Percentiles rank a stretch among this genome's conserved stretches.
These are phyloP conservation scores for Zymoseptoria tritici DNA, from an alignment of 2,329 filamentous ascomycete species.

Conservation along the genomic window DNA sequence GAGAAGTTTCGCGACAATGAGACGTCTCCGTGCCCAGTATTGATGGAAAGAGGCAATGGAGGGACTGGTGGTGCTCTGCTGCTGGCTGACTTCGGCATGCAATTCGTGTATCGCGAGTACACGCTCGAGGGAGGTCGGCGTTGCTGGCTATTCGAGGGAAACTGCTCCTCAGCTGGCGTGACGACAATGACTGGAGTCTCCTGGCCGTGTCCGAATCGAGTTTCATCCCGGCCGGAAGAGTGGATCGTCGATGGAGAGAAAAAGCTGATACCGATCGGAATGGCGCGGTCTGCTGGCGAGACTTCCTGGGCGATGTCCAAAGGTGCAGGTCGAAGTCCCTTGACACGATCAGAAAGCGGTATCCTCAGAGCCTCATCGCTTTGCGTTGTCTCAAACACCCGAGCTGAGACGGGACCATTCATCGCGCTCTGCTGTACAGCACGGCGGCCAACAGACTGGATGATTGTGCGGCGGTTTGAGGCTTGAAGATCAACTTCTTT, in stretches of 20 bases:
- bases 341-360: constrained; percentile 19
- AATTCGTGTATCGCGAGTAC: constrained; percentile 50
- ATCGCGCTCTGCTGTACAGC: background rate
- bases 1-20: constrained; percentile 5
- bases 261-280: constrained; percentile 63
- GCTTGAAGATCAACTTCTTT: background rate
- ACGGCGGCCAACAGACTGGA: background rate
- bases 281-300: constrained; percentile 62
- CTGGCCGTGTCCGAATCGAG: constrained; percentile 7
- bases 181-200: constrained; percentile 46
- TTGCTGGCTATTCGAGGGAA: constrained; percentile 49
- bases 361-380: constrained; percentile 30
- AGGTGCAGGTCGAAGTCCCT: constrained; percentile 22
- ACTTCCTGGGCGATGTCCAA: constrained; percentile 40
- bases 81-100: constrained; percentile 11
- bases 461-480: background rate
- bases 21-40: constrained; percentile 4
- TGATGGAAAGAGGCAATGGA: constrained; percentile 40
- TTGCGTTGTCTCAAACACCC: constrained; percentile 30
- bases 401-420: background rate
- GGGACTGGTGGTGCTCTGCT: constrained; percentile 53
- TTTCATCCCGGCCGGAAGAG: background rate
- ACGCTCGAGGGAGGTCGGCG: constrained; percentile 48
- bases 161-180: constrained; percentile 44
- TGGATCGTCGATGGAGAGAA: constrained; percentile 44